Base-by-base conservation (phyloP, 1,139 yeast genomes). In the Candida buenavistaensis region DNA sequence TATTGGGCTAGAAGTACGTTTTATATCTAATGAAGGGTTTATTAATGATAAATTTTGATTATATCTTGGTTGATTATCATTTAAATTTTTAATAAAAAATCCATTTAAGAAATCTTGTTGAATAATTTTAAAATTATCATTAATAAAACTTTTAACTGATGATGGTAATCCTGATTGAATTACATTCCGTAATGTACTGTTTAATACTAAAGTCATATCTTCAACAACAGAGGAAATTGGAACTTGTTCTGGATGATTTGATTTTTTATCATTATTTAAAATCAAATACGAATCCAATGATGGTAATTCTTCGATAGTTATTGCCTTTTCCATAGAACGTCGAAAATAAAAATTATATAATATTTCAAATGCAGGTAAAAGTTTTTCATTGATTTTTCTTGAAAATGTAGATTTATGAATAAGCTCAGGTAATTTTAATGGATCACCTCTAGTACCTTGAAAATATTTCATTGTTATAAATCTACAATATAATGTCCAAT, bases 151-250 rank as follows among this genome's bases (percentile, higher is more conserved):
- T 46, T 74, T 78, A 14, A 81, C 74, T 0, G 81, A 64, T 2
- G 68, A 45, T 2, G 77, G 59, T 36, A 80, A 78, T 1, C 88
- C 86, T 0, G 89, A 72, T 33, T 80, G 78, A 13, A 83, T 55
- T 0, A 78, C 66, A 42, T 80, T 82, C 26, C 76, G 59, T 21
- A 85, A 55, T 6, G 84, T 68, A n/a, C 78, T 75, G 45, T 86
- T 84, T 30, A 89, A 61, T 13, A 89, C 78, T 48, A 88, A 67
- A 23, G 89, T 76, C 29, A 87, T 65, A 54, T 92, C 98, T 53
- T 92, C 98, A 26, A 90, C 79, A 8, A 88, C 82, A 0, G 97
- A 88, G 0, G 95, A 78, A 4, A 85, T 78, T 3, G 94, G 83
- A 3, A 85, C 78, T 32, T 68, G 74, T 43, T 74, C 86, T 8